phyloP scores from a whole-genome alignment of 1,139 yeast genomes.

The Yamadazyma triangularis region DNA sequence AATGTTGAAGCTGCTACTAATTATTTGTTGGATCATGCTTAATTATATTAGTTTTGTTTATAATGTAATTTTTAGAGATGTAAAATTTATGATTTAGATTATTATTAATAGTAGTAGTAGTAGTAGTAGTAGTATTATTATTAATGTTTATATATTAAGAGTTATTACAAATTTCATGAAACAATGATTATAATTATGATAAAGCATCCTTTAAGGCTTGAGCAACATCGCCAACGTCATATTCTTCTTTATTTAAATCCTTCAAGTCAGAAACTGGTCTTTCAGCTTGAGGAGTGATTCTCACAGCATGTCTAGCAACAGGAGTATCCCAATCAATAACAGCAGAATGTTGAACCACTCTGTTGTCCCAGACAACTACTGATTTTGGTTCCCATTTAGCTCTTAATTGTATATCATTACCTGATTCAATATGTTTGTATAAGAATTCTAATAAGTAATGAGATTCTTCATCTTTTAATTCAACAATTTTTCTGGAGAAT shows the following conservation, averaged over 20 bases:
- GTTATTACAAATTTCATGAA: no score
- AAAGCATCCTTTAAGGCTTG: conserved; percentile 27
- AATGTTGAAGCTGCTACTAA: conserved; percentile 83
- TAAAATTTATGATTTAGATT: no score
- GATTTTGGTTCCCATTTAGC: conserved; percentile 41
- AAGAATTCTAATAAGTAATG: conserved; percentile 51
- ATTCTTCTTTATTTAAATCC: conserved; percentile 23
- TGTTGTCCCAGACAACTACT: conserved; percentile 69
- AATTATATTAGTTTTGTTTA: no score
- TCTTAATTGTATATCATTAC: conserved; percentile 36
- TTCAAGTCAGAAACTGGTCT: conserved; percentile 31
- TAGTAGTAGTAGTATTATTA: no score
- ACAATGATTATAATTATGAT: no score
- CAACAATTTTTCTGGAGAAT: conserved; percentile 57
- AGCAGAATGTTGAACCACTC: conserved; percentile 61
- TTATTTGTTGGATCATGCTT: conserved; percentile 58
- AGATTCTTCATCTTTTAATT: conserved; percentile 61
- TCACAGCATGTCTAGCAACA: conserved; percentile 59
- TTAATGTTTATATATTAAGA: no score
- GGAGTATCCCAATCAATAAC: conserved; percentile 50
- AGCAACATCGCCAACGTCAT: conserved; percentile 31
- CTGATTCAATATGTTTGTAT: conserved; percentile 41
- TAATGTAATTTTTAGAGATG: no score
- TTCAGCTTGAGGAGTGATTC: conserved; percentile 66
- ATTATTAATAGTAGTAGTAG: no score